Evolutionary conservation across 352 stramenopile genomes (phyloP).

Genomic region (Globisporangium echinulatum): DNA sequence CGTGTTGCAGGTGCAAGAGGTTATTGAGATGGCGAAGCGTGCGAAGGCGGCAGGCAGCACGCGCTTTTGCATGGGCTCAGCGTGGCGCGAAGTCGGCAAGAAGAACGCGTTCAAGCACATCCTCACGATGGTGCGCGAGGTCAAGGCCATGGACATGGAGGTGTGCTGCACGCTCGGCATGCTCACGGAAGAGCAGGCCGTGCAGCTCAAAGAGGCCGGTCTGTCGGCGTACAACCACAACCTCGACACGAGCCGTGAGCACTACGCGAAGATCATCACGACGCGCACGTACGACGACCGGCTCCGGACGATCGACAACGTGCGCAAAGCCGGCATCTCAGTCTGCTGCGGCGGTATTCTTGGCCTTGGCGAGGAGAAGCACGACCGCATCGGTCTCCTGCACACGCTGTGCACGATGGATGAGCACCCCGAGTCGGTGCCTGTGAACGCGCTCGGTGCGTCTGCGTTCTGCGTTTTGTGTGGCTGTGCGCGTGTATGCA

Average conservation of each 20-base stretch:
- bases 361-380: conserved; percentile 92
- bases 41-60: conserved; percentile 96
- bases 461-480: background rate
- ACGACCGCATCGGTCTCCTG: conserved; percentile 92
- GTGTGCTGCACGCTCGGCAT: conserved; percentile 98
- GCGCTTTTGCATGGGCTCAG: conserved; percentile 98
- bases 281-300: conserved; percentile 96
- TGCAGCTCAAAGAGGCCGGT: conserved; percentile 96
- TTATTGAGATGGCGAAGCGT: conserved; percentile 91
- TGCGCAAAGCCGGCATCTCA: conserved; percentile 95
- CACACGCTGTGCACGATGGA: conserved; percentile 95
- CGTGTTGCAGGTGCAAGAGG: conserved; percentile 78
- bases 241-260: conserved; percentile 95
- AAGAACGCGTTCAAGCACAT: conserved; percentile 98
- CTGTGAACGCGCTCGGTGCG: conserved; percentile 90
- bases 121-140: conserved; percentile 93
- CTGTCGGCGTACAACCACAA: conserved; percentile 99
- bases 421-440: conserved; percentile 94
- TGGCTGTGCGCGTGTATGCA: background rate
- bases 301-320: conserved; percentile 94
- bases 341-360: conserved; percentile 98
- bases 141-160: conserved; percentile 89
- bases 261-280: conserved; percentile 97
- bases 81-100: conserved; percentile 96
- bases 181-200: conserved; percentile 93